Base-by-base conservation (phyloP, 768 basidiomycete genomes). In the Tulasnella sp. region DNA sequence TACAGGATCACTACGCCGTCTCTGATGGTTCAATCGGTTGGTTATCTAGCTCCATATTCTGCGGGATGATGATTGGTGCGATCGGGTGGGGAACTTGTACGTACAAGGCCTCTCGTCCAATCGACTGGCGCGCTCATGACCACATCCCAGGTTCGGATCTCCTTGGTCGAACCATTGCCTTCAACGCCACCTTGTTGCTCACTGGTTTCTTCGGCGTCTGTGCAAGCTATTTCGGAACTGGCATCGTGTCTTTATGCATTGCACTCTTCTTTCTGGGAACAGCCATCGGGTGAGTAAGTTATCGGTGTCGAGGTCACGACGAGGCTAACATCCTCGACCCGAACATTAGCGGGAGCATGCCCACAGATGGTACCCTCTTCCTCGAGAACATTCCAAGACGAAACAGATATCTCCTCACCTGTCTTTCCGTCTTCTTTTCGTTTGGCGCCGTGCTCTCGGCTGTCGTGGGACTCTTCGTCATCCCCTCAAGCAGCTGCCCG, bases 1-100 rank as follows among this genome's bases (percentile, higher is more conserved):
- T 99, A 21, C 94, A 97, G 67, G 81, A 81, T 46, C 90, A 97
- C 67, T 99, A 83, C 69, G 70, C 74, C 63, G 79, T 92, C 78
- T 64, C 66, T 9, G 63, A 64, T 42, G 75, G 73, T 45, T 80
- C 79, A 62, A 86, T 93, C 48, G 94, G 92, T 21, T 67, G 76
- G 1, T 70, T 97, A 12, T 93, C 91, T 0, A 87, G 90, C 3
- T 82, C 85, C 3, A 91, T 89, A 78, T 92, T 92, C 65, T 81
- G 77, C 9, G 89, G 94, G n/a, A 98, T 98, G 94, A 96, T 97
- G 91, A 66, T 96, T 49, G 89, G 93, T 1, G 86, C 88, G 1
- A 70, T 92, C 7, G 86, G 84, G 3, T 92, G 93, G 92, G 93
- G 93, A 57, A 83, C 86, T 21, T 91, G 87, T 84, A 63, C 51